A percentile compares a stretch with the other conserved stretches of the same genome.
Evolutionary conservation across 1,139 yeast genomes (phyloP).

Genomic region (Protomyces arabidopsidicola): DNA sequence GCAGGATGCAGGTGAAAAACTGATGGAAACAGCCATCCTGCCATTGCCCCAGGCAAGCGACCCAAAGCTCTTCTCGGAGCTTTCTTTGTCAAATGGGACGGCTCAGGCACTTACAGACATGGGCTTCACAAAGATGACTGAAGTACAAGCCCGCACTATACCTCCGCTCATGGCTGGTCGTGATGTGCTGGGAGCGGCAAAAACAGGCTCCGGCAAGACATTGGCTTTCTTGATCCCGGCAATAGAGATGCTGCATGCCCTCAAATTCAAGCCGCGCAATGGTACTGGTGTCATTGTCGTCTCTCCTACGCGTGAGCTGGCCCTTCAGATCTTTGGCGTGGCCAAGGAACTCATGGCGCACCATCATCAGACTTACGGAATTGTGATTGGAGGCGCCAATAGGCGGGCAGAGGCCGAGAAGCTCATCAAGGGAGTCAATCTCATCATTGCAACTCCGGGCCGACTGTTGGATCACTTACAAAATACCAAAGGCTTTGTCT

Average conservation of each 20-base stretch:
- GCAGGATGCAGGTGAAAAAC: conserved; percentile 7
- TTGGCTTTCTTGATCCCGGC: conserved; percentile 94
- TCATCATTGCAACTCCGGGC: conserved; percentile 96
- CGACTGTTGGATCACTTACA: conserved; percentile 92
- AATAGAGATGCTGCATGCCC: conserved; percentile 78
- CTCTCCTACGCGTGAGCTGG: conserved; percentile 87
- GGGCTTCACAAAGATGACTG: conserved; percentile 89
- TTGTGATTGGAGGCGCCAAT: conserved; percentile 97
- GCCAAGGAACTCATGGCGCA: conserved; percentile 87
- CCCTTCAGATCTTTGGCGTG: conserved; percentile 94
- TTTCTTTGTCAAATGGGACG: conserved; percentile 76
- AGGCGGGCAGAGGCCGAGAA: conserved; percentile 96
- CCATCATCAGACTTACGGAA: conserved; percentile 91
- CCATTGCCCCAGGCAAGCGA: conserved; percentile 31
- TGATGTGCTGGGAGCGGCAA: conserved; percentile 95
- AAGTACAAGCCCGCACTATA: conserved; percentile 87
- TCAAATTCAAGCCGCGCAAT: conserved; percentile 85
- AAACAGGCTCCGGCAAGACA: conserved; percentile 97
- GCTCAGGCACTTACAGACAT: conserved; percentile 67
- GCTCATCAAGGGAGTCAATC: conserved; percentile 84
- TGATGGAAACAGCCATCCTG: conserved; percentile 22
- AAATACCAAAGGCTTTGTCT: conserved; percentile 88
- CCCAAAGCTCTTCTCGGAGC: conserved; percentile 46
- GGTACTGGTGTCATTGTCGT: conserved; percentile 87
- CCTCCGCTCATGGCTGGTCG: conserved; percentile 94